A percentile compares a stretch with the other conserved stretches of the same genome.
These are phyloP conservation scores for Gliomastix tumulicola DNA, from an alignment of 2,329 filamentous ascomycete genomes.

Conservation along the genomic window DNA sequence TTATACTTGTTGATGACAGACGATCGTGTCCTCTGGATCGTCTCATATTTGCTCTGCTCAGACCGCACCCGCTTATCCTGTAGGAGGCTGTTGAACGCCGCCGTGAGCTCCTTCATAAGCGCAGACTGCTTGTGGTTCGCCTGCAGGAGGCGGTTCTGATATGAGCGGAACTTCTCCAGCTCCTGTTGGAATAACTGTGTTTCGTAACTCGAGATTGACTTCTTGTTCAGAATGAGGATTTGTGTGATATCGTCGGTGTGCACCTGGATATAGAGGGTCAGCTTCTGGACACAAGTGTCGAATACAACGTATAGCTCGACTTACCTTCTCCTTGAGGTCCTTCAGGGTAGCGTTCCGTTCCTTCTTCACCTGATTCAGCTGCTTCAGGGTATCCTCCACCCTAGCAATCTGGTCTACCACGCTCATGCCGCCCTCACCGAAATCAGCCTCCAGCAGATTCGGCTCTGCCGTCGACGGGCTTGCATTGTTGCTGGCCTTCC, in stretches of 20 bases:
- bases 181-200: slow-evolving; percentile 89
- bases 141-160: slow-evolving; percentile 85
- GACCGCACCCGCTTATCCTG: slow-evolving; percentile 91
- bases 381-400: slow-evolving; percentile 87
- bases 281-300: background rate
- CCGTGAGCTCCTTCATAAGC: slow-evolving; percentile 89
- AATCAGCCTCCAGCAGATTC: slow-evolving; percentile 86
- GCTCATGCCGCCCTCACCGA: slow-evolving; percentile 70
- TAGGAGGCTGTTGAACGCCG: slow-evolving; percentile 76
- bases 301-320: slow-evolving; percentile 10
- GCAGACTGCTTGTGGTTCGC: slow-evolving; percentile 93
- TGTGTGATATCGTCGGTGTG: slow-evolving; percentile 97
- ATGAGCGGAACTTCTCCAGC: slow-evolving; percentile 92
- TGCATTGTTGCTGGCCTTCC: slow-evolving; percentile 51
- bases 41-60: slow-evolving; percentile 93
- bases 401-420: slow-evolving; percentile 83
- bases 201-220: slow-evolving; percentile 88
- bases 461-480: slow-evolving; percentile 61
- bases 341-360: slow-evolving; percentile 90
- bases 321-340: slow-evolving; percentile 94
- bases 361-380: slow-evolving; percentile 83
- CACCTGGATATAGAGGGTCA: slow-evolving; percentile 48
- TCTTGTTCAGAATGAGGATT: slow-evolving; percentile 95
- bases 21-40: slow-evolving; percentile 74
- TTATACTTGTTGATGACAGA: slow-evolving; percentile 82